phyloP scores from a whole-genome alignment of 1,284 basidiomycete genomes.

The Ustilago sp. region DNA sequence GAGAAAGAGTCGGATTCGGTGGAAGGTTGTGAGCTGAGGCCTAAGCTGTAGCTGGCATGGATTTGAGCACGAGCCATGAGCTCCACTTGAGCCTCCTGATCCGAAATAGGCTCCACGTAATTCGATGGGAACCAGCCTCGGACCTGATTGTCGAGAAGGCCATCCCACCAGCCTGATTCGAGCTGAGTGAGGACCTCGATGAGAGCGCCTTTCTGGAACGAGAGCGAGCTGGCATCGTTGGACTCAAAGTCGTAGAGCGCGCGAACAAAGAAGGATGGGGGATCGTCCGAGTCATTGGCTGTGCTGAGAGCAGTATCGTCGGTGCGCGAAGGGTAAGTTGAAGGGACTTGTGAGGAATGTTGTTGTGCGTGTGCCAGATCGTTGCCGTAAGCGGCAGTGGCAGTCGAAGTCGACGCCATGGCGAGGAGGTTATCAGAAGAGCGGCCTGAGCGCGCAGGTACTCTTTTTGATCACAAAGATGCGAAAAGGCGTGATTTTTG shows the following conservation, averaged over 20 bases:
- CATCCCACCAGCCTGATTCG: slow-evolving; percentile 98
- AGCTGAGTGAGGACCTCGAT: slow-evolving; percentile 93
- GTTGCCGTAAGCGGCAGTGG: slow-evolving; percentile 25
- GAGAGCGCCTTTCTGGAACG: slow-evolving; percentile 86
- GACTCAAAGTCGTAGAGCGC: slow-evolving; percentile 87
- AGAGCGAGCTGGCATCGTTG: slow-evolving; percentile 85
- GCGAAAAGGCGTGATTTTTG: not conserved
- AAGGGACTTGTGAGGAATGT: slow-evolving; percentile 10
- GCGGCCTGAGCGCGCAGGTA: not conserved
- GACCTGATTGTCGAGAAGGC: slow-evolving; percentile 76
- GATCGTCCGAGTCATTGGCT: slow-evolving; percentile 39
- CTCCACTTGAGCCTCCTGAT: slow-evolving; percentile 75
- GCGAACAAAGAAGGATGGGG: slow-evolving; percentile 80
- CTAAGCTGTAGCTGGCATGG: slow-evolving; percentile 34
- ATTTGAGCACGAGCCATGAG: slow-evolving; percentile 40
- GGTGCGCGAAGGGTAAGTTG: slow-evolving; percentile 10
- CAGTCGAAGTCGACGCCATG: slow-evolving; percentile 40
- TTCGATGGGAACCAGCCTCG: slow-evolving; percentile 98
- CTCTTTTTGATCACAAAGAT: not conserved
- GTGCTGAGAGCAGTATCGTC: slow-evolving; percentile 26
- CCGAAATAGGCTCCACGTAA: slow-evolving; percentile 84
- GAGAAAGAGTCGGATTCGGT: slow-evolving; percentile 44
- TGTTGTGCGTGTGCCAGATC: not conserved
- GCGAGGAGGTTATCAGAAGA: not conserved
- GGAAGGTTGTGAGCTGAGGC: slow-evolving; percentile 27